Base-by-base conservation (phyloP, 1,284 basidiomycete species). In the Cryptococcus hybrid region DNA sequence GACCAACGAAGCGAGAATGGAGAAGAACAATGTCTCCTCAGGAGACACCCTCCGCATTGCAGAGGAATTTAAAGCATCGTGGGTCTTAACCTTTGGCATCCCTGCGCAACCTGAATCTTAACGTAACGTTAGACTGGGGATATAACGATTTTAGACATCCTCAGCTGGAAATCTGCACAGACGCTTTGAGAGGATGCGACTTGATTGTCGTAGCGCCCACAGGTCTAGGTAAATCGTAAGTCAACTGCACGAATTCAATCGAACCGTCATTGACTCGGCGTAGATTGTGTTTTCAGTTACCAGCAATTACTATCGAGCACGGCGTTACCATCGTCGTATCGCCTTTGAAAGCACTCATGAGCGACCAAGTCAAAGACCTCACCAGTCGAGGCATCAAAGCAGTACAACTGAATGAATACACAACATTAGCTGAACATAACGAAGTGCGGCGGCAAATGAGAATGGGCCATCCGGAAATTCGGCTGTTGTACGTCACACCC, bases 171-270 rank as follows among this genome's bases (percentile, higher is more conserved):
- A 86, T 92, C 35, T 83, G 91, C 13, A 81, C 85, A 54, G 85
- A 86, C 5, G 88, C 87, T 0, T 78, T 87, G 35, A 71, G 76
- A 61, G 88, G 87, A 81, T 65, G 75, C 13, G 88, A 91, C 75
- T 84, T 91, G 5, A 82, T 91, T n/a, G 88, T 92, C 5, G 82
- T 92, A 2, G 90, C 90, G 7, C 90, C 91, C 0, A 93, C 90
- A 1, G 90, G 91, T 2, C 86, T 92, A 83, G 90, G 90, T 35
- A 93, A 93, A 63, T 76, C 84, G 90, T 88, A 52, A 55, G 78
- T 62, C 0, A 5, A 35, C 15, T 13, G 13, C 24, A 30, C 8
- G 30, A 34, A 3, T 35, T 36, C 11, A 12, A 5, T 30, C 40
- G 40, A 0, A 43, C 24, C 34, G 37, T 35, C n/a, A n/a, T 40